phyloP scores from a whole-genome alignment of 495 filamentous ascomycete genomes.

The Aspergillus hancockii region DNA sequence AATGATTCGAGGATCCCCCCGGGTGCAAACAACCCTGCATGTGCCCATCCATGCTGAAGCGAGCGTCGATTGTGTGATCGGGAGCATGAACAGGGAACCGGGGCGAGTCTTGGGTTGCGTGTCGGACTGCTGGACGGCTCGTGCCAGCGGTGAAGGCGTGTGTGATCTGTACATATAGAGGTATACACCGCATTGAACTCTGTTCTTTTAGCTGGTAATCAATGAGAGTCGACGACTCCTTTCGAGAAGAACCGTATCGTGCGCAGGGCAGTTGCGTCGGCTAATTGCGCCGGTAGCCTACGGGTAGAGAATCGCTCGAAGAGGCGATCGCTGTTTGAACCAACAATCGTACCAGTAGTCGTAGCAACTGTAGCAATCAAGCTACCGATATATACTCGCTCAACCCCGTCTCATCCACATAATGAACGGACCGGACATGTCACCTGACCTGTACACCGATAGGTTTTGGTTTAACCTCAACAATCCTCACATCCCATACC shows the following conservation, averaged over 20 bases:
- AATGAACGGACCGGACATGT: neutral
- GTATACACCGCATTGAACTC: constrained; percentile 43
- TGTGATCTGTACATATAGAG: constrained; percentile 47
- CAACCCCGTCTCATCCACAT: too few relatives aligned
- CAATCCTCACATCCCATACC: neutral
- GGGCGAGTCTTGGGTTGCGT: constrained; percentile 13
- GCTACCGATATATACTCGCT: too few relatives aligned
- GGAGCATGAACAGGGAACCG: constrained; percentile 8
- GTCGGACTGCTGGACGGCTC: constrained; percentile 9
- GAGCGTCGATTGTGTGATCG: constrained; percentile 1
- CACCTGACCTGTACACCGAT: neutral
- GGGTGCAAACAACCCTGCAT: neutral
- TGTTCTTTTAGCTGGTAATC: constrained; percentile 20
- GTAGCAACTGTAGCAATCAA: too few relatives aligned
- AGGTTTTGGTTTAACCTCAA: neutral
- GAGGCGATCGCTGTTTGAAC: too few relatives aligned
- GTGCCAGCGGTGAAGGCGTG: constrained; percentile 9
- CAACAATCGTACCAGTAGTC: too few relatives aligned
- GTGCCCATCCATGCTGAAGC: neutral
- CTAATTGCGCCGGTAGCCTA: neutral
- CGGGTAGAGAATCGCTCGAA: neutral
- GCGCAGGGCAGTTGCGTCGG: neutral
- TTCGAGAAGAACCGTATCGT: neutral
- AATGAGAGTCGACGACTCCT: neutral
- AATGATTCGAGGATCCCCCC: constrained; percentile 13